phyloP scores from a whole-genome alignment of 2,329 filamentous ascomycete genomes.

The Epichloe amarillans region DNA sequence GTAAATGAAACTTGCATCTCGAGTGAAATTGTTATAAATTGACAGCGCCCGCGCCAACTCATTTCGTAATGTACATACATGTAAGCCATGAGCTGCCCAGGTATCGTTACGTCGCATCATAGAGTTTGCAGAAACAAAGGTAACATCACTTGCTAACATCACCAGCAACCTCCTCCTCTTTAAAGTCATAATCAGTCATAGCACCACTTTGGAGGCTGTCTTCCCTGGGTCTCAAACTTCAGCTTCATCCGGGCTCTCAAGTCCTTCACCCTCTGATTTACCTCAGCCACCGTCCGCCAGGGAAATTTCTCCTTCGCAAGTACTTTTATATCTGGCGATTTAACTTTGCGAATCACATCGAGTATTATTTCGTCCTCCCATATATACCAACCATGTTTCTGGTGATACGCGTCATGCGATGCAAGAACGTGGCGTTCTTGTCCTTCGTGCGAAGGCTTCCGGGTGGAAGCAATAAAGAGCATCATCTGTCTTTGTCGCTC shows the following conservation, averaged over 20 bases:
- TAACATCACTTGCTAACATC: neutral
- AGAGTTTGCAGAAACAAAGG: neutral
- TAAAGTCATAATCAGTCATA: constrained; percentile 4
- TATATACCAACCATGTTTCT: constrained; percentile 13
- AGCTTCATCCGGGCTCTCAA: constrained; percentile 10
- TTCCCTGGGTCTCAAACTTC: constrained; percentile 9
- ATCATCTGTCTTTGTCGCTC: constrained; percentile 4
- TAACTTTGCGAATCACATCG: constrained; percentile 10
- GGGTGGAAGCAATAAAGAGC: constrained; percentile 9
- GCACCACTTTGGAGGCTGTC: constrained; percentile 15
- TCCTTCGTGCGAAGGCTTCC: constrained; percentile 3
- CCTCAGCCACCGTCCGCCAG: constrained; percentile 8
- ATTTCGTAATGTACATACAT: neutral
- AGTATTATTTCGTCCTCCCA: constrained; percentile 16
- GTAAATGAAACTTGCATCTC: neutral
- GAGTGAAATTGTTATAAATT: neutral
- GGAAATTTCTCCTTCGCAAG: constrained; percentile 8
- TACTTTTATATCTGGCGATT: constrained; percentile 6
- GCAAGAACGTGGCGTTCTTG: neutral
- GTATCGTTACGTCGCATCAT: neutral
- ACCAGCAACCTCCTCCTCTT: neutral
- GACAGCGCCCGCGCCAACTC: neutral
- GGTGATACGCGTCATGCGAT: constrained; percentile 8
- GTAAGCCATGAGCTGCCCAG: neutral
- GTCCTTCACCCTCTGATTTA: constrained; percentile 10